phyloP scores from a whole-genome alignment of 1,284 basidiomycete genomes.

The Pisolithus thermaeus region DNA sequence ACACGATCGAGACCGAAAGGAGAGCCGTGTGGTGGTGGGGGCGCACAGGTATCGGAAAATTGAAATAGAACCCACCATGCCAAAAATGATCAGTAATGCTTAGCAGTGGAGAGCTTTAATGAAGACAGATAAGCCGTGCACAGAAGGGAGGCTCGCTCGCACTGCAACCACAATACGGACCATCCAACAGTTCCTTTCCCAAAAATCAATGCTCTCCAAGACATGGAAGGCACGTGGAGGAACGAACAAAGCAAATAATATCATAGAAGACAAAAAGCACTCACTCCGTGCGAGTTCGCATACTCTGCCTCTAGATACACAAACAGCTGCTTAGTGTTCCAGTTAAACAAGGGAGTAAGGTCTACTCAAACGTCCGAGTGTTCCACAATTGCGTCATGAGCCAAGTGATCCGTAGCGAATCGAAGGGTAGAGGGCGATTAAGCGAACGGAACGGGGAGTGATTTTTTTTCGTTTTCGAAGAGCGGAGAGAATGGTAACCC shows the following conservation, averaged over 20 bases:
- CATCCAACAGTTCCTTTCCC: no score
- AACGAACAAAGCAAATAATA: background rate
- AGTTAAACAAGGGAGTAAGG: slow-evolving; percentile 77
- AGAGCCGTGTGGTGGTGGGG: no score
- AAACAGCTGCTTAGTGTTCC: slow-evolving; percentile 94
- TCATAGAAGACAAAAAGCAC: slow-evolving; percentile 21
- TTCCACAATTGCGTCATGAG: background rate
- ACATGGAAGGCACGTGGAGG: background rate
- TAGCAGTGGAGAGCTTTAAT: background rate
- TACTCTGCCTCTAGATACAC: slow-evolving; percentile 81
- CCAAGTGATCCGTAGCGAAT: background rate
- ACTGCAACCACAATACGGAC: no score
- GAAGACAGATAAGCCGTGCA: background rate
- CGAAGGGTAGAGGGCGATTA: no score
- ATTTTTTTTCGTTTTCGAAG: no score
- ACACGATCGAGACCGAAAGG: background rate
- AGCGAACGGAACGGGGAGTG: no score
- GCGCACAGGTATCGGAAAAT: no score
- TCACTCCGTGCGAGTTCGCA: slow-evolving; percentile 62
- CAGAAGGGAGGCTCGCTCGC: background rate
- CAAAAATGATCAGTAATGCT: background rate
- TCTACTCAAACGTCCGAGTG: slow-evolving; percentile 39
- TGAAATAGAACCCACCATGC: background rate
- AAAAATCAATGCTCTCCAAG: no score
- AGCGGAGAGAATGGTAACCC: no score